Conservation (phyloP, 768 basidiomycete species). For the Hypholoma sublateritium region DNA sequence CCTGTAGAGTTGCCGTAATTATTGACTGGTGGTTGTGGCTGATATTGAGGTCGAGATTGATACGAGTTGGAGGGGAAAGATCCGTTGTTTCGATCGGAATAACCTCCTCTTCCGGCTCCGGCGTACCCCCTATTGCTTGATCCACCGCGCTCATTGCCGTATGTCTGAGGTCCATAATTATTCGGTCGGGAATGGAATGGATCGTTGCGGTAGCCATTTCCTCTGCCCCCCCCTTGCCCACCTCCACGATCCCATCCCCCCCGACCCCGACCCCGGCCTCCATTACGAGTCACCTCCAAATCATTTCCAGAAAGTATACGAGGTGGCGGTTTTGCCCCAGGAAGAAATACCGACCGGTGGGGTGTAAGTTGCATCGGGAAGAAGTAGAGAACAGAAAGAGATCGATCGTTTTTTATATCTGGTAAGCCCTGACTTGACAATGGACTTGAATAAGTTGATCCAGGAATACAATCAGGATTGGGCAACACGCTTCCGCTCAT, state of each 20-base stretch:
- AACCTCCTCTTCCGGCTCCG: conserved; percentile 26
- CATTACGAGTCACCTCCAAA: conserved; percentile 62
- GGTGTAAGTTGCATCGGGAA: conserved; percentile 87
- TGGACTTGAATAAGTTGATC: conserved; percentile 85
- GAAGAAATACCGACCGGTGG: conserved; percentile 82
- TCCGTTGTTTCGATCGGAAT: conserved; percentile 23
- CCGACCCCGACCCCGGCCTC: conserved; percentile 55
- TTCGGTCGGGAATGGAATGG: conserved; percentile 47
- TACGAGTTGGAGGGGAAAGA: conserved; percentile 36
- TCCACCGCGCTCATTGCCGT: conserved; percentile 29
- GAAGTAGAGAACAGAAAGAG: conserved; percentile 83
- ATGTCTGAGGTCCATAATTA: conserved; percentile 31
- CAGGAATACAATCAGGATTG: conserved; percentile 88
- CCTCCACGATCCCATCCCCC: conserved; percentile 40
- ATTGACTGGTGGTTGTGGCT: conserved; percentile 24
- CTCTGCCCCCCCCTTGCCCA: conserved; percentile 31
- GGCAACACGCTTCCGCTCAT: conserved; percentile 79
- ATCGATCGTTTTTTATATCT: conserved; percentile 85
- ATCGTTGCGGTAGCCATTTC: conserved; percentile 37
- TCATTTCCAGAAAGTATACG: conserved; percentile 69
- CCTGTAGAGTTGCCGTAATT: conserved; percentile 32
- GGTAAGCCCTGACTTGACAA: conserved; percentile 57
- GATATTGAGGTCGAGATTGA: conserved; percentile 30
- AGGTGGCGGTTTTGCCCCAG: conserved; percentile 60
- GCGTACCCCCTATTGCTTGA: conserved; percentile 28